A percentile compares a stretch with the other conserved stretches of the same genome.
Evolutionary conservation across 352 stramenopile species (phyloP).

Genomic region (Nothophytophthora sp.): DNA sequence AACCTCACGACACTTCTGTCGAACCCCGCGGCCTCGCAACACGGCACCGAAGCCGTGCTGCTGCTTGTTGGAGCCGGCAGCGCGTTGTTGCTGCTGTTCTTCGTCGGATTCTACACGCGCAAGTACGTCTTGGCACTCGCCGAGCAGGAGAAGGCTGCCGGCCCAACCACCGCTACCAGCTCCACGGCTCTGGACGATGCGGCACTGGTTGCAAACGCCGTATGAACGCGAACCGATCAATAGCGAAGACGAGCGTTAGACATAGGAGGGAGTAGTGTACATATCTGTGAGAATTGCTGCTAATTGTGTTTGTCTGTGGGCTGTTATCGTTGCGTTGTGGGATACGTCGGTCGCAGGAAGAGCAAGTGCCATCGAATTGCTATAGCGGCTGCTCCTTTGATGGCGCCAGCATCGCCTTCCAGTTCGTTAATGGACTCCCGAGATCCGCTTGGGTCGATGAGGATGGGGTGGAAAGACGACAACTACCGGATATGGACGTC

Average conservation of each 20-base stretch:
- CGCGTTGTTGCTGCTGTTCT: constrained; percentile 53
- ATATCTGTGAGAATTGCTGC: no score
- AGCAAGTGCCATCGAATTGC: no score
- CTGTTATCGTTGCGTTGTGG: no score
- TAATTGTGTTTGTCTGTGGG: no score
- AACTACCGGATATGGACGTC: constrained; percentile 19
- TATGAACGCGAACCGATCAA: constrained; percentile 12
- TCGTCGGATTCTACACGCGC: constrained; percentile 70
- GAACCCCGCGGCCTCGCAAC: constrained; percentile 35
- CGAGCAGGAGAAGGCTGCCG: constrained; percentile 38
- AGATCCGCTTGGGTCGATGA: no score
- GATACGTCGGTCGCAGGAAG: no score
- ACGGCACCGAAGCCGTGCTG: constrained; percentile 52
- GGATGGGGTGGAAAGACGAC: background rate
- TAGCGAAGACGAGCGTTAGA: no score
- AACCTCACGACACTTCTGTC: constrained; percentile 54
- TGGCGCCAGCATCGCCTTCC: no score
- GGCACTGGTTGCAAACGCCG: background rate
- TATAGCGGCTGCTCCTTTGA: no score
- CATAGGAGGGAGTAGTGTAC: no score
- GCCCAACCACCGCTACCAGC: background rate
- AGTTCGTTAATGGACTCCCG: no score
- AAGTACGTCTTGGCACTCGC: constrained; percentile 67
- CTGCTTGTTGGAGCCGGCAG: constrained; percentile 56
- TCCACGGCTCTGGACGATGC: background rate